A percentile compares a stretch with the other conserved stretches of the same genome.
These are phyloP conservation scores for Bryum argenteum DNA, from an alignment of 225 moss, liverwort and hornwort genomes.

Conservation along the genomic window DNA sequence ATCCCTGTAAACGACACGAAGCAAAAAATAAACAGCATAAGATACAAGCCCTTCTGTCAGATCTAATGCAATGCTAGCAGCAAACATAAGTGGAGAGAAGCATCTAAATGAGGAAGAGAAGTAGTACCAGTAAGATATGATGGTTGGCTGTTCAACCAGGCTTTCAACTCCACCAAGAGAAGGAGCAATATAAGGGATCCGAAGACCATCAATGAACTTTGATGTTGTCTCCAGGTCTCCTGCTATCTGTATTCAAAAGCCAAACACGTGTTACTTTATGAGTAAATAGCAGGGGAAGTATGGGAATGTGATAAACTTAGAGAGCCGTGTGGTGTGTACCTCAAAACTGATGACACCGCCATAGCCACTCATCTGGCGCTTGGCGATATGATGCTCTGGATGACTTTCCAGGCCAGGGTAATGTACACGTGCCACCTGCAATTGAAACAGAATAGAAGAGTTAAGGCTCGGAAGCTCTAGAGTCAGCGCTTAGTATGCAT, in stretches of 20 bases:
- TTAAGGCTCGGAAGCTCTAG: background rate
- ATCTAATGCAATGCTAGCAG: constrained; percentile 1
- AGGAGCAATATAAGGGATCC: constrained; percentile 96
- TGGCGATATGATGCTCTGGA: constrained; percentile 97
- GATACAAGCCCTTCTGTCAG: background rate
- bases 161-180: constrained; percentile 95
- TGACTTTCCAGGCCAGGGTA: constrained; percentile 99
- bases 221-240: constrained; percentile 89
- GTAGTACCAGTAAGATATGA: constrained; percentile 95
- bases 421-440: constrained; percentile 95
- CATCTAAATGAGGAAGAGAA: background rate
- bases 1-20: constrained; percentile 60
- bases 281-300: constrained; percentile 1
- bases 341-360: constrained; percentile 99
- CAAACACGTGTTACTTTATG: constrained; percentile 3
- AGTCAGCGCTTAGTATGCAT: background rate
- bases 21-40: background rate
- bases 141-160: constrained; percentile 97
- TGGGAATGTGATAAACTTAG: background rate
- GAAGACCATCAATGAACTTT: constrained; percentile 88
- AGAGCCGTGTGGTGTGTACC: constrained; percentile 37
- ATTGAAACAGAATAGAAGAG: constrained; percentile 3
- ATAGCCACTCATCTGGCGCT: constrained; percentile 96
- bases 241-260: constrained; percentile 52
- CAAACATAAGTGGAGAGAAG: background rate